These are phyloP conservation scores for Vigna unguiculata DNA, from an alignment of 306 rosid genomes.

Conservation along the genomic window DNA sequence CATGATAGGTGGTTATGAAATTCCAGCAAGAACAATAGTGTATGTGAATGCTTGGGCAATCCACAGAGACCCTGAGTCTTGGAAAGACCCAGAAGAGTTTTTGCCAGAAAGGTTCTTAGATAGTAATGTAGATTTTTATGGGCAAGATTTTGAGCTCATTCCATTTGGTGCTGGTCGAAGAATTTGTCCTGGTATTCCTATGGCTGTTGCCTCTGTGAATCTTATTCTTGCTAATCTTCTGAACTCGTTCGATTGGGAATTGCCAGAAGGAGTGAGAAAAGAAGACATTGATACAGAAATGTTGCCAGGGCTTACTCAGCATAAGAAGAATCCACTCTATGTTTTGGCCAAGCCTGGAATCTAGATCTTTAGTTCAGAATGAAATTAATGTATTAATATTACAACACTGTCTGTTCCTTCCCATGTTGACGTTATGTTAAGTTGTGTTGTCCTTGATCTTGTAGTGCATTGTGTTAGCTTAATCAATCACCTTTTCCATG, in stretches of 20 bases:
- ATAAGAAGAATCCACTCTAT: not conserved
- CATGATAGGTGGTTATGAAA: not conserved
- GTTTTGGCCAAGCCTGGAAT: not conserved
- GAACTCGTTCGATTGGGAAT: not conserved
- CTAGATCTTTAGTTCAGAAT: too few species aligned
- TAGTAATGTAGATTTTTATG: not conserved
- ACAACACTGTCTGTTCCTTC: too few species aligned
- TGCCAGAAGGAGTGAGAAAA: not conserved
- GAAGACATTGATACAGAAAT: conserved; percentile 1
- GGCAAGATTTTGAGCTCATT: not conserved
- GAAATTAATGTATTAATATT: too few species aligned
- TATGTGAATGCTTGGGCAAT: not conserved
- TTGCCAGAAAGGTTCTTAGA: conserved; percentile 2
- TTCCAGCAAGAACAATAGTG: not conserved
- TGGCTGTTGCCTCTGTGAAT: not conserved
- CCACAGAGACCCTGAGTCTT: not conserved
- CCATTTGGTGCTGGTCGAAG: conserved; percentile 17
- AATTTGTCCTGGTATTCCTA: not conserved
- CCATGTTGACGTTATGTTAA: too few species aligned
- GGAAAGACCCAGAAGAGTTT: not conserved
- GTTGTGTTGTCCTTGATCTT: too few species aligned
- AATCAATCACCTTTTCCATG: too few species aligned
- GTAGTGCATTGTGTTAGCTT: too few species aligned
- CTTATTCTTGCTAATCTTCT: not conserved
- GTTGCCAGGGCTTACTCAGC: not conserved